Percentiles rank a stretch among this genome's conserved stretches.
These are phyloP conservation scores for Epithemia pelagica DNA, from an alignment of 108 stramenopile genomes.

Conservation along the genomic window DNA sequence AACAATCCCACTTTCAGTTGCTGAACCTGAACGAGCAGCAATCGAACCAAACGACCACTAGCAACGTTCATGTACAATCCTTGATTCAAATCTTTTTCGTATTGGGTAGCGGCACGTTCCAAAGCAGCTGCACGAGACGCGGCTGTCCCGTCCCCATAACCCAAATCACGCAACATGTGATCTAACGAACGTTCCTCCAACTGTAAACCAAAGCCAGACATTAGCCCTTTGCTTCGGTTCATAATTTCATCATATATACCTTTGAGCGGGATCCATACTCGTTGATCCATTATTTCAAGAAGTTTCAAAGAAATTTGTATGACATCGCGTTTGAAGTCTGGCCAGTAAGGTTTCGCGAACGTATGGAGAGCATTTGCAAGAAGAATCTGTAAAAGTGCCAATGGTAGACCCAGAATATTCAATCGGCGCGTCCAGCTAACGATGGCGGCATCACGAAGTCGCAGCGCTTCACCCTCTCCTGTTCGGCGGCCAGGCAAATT, in stretches of 20 bases:
- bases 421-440: slow-evolving; percentile 29
- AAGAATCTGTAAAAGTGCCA: slow-evolving; percentile 37
- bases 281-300: slow-evolving; percentile 43
- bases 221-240: slow-evolving; percentile 32
- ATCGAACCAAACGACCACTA: slow-evolving; percentile 45
- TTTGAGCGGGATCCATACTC: slow-evolving; percentile 61
- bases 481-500: slow-evolving; percentile 24
- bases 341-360: slow-evolving; percentile 39
- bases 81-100: slow-evolving; percentile 49
- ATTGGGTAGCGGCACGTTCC: slow-evolving; percentile 46
- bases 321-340: slow-evolving; percentile 27
- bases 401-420: slow-evolving; percentile 66
- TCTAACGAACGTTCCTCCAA: slow-evolving; percentile 67
- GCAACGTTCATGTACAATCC: slow-evolving; percentile 39
- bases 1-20: slow-evolving; percentile 75
- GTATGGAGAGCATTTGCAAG: slow-evolving; percentile 45
- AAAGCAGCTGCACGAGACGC: slow-evolving; percentile 43
- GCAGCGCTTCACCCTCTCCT: slow-evolving; percentile 31
- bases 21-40: slow-evolving; percentile 77
- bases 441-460: slow-evolving; percentile 23
- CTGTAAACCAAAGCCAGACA: slow-evolving; percentile 49
- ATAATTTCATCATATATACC: slow-evolving; percentile 57
- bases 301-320: slow-evolving; percentile 14
- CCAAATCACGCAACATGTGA: slow-evolving; percentile 70
- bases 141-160: slow-evolving; percentile 68